Evolutionary conservation across 352 stramenopile species (phyloP), one percentile per base, ranked within the genome.

Genomic region (Halophytophthora polymorphica): DNA sequence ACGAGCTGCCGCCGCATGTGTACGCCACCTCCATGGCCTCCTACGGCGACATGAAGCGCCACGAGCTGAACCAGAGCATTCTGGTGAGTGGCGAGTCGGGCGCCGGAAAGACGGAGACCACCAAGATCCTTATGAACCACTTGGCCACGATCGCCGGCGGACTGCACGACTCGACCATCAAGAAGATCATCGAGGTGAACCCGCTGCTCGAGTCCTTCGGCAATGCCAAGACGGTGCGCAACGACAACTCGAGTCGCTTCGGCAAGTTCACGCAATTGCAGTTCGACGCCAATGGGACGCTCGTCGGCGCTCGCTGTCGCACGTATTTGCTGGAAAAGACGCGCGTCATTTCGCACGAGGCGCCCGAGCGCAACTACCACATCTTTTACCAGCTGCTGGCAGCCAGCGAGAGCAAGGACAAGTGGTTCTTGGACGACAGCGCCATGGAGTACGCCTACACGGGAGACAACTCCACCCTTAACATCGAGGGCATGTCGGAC

Each of bases 231-330:
- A 99, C 96, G 6, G 77, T 98, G 25, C 74, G 96, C 10, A 99
- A 99, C 68, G 90, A 98, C 70, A 99, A 99, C 71, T 97, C 85
- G 45, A 88, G 61, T 54, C 86, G 96, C 19, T 99, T 99, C 66
- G 96, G 96, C 33, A 98, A 98, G 67, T 99, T 97, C 58, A 98
- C 97, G 55, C 84, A 98, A 59, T 78, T 99, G 11, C 77, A 96
- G 56, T 98, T 99, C 58, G 80, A 90, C 45, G 57, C 53, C 14
- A 47, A 57, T 19, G 83, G 85, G 1, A 79, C 70, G 45, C 57
- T 95, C 0, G 72, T 91, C 2, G 86, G 88, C 34, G 85, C 84
- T 31, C 73, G 67, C 22, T 91, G 89, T 47, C 71, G 76, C 42
- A 95, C 83, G 15, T 98, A 98, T 54, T 74, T 98, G 45, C 71